These are phyloP conservation scores for Globisporangium ultimum DNA, from an alignment of 352 stramenopile genomes.

Conservation along the genomic window DNA sequence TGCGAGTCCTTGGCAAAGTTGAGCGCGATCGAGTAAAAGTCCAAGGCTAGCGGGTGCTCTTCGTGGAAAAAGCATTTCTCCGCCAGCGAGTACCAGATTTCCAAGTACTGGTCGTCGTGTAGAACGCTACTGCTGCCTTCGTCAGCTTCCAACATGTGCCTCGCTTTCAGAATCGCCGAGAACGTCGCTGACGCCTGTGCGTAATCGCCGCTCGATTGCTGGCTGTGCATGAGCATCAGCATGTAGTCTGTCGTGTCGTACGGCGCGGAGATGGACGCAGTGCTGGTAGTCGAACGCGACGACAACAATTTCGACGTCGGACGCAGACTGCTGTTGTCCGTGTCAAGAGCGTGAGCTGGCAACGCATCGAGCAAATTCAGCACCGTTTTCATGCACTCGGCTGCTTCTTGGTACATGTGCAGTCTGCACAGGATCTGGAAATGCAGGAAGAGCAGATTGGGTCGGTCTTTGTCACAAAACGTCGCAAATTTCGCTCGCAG, in stretches of 20 bases:
- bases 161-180: slow-evolving; percentile 30
- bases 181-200: slow-evolving; percentile 49
- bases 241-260: slow-evolving; percentile 52
- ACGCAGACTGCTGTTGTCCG: background rate
- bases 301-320: background rate
- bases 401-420: slow-evolving; percentile 46
- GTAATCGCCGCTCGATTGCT: slow-evolving; percentile 57
- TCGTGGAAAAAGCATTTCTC: slow-evolving; percentile 68
- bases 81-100: slow-evolving; percentile 46
- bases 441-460: slow-evolving; percentile 54
- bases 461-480: slow-evolving; percentile 61
- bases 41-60: slow-evolving; percentile 55
- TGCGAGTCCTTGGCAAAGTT: slow-evolving; percentile 68
- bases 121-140: slow-evolving; percentile 9
- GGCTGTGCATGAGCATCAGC: slow-evolving; percentile 67
- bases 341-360: too few species aligned
- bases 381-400: slow-evolving; percentile 46
- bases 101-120: slow-evolving; percentile 48
- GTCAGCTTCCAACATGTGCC: slow-evolving; percentile 18
- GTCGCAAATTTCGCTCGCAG: slow-evolving; percentile 49
- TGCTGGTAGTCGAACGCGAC: background rate
- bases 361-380: slow-evolving; percentile 18
- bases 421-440: slow-evolving; percentile 61
- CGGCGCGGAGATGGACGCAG: background rate
- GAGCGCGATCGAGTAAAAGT: slow-evolving; percentile 55